Evolutionary conservation across 1,284 basidiomycete genomes (phyloP).

Genomic region (Trametes versicolor): DNA sequence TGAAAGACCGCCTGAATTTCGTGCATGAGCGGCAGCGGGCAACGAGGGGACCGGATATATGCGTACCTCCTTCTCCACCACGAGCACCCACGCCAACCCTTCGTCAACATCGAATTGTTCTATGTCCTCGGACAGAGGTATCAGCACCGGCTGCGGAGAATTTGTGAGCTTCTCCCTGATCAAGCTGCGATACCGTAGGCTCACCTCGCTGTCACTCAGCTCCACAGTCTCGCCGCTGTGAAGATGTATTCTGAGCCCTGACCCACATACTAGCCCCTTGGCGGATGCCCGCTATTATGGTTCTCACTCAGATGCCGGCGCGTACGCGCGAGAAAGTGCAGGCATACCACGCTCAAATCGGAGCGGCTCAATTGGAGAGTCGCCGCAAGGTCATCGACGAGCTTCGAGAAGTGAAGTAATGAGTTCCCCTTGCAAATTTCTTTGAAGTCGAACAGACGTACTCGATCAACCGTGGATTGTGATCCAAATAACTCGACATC

Average conservation of each 20-base stretch:
- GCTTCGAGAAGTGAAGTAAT: constrained; percentile 52
- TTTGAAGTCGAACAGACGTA: constrained; percentile 38
- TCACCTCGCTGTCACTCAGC: constrained; percentile 67
- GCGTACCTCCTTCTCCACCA: constrained; percentile 91
- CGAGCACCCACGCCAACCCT: constrained; percentile 77
- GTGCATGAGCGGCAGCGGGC: background rate
- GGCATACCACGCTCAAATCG: constrained; percentile 82
- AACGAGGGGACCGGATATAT: constrained; percentile 24
- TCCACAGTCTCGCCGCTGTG: constrained; percentile 61
- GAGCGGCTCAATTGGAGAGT: constrained; percentile 78
- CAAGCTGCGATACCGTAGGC: constrained; percentile 17
- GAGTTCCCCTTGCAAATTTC: background rate
- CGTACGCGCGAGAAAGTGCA: constrained; percentile 3
- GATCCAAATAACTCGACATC: constrained; percentile 81
- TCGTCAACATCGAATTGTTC: constrained; percentile 61
- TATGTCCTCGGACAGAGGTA: constrained; percentile 82
- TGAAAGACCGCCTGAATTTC: constrained; percentile 84
- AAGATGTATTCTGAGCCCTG: constrained; percentile 66
- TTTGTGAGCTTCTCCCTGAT: background rate
- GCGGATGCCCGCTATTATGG: constrained; percentile 78
- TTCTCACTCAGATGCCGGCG: background rate
- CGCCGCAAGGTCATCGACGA: constrained; percentile 89
- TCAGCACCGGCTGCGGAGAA: constrained; percentile 67
- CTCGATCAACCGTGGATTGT: constrained; percentile 81
- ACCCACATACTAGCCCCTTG: constrained; percentile 86